Conservation (phyloP, 2,329 filamentous ascomycete species). For the Colletotrichum theobromicola region DNA sequence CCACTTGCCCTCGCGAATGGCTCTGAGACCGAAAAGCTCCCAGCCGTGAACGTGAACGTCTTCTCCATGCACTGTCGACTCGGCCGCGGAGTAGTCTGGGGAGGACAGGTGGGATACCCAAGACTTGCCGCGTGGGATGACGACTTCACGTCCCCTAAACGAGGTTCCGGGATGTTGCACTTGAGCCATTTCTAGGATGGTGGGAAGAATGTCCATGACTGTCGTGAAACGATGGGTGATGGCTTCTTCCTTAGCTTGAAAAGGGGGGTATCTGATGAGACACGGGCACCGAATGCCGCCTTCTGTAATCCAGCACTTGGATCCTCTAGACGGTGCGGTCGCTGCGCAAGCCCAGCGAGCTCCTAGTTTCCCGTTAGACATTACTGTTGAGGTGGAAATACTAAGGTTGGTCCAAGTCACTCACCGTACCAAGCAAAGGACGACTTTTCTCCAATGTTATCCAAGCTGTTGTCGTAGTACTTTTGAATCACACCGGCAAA, state of each 20-base stretch:
- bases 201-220: conserved; percentile 55
- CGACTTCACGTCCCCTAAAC: conserved; percentile 52
- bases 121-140: conserved; percentile 54
- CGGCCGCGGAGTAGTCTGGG: conserved; percentile 25
- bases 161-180: conserved; percentile 41
- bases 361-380: not conserved
- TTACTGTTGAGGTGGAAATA: too few relatives aligned
- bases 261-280: conserved; percentile 36
- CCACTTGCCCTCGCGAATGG: conserved; percentile 60
- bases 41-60: conserved; percentile 58
- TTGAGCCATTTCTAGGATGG: conserved; percentile 50
- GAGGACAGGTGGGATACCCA: conserved; percentile 44
- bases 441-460: conserved; percentile 56
- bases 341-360: conserved; percentile 51
- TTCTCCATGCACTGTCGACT: conserved; percentile 46
- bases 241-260: conserved; percentile 23
- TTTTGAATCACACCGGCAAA: conserved; percentile 49
- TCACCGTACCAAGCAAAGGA: conserved; percentile 56
- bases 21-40: conserved; percentile 58
- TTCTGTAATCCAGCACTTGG: not conserved
- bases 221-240: conserved; percentile 53
- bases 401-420: not conserved
- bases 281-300: conserved; percentile 37
- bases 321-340: conserved; percentile 30
- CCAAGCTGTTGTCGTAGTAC: conserved; percentile 55